Base-by-base conservation (phyloP, 257 asterid species). In the Scutellaria baicalensis region DNA sequence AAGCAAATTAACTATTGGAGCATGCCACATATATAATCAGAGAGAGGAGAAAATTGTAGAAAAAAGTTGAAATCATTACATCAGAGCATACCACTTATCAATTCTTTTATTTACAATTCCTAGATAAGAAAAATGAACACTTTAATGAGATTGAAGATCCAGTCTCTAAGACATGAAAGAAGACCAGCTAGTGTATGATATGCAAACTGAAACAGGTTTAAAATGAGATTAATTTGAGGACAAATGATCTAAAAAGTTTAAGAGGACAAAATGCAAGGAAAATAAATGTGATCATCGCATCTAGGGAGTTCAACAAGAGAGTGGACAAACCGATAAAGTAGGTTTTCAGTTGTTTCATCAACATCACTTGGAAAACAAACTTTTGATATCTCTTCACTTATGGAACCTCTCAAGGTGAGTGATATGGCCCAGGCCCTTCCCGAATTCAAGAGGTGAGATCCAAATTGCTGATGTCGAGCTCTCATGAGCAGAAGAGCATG, bases 351-450 rank as follows among this genome's bases (percentile, higher is more conserved):
- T 27, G 59, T 62, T 49, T 81, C 85, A 66, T 80, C 83, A 40
- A 39, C 75, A 64, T 84, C 83, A 73, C 72, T 74, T 27, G 90
- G 84, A 62, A 93, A 91, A 72, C 93, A 93, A 61, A 68, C 71
- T 73, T 88, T 82, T 66, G 85, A 84, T 54, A 93, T 76, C 77
- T 91, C 97, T 21, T 89, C 99, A 38, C 57, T 18, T 33, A 84
- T 65, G 75, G 80, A 56, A 77, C 89, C 75, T 78, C 89, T 84
- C 77, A 84, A 75, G 11, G 96, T 78, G 59, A 94, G 96, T 39
- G 99, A 91, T 78, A 94, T 70, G 35, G 95, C 90, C 99, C 99
- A 91, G 39, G 97, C 99, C 80, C 84, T 82, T 77, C 97, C 96
- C 55, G 79, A 50, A 52, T 84, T 91, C 79, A 94, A 76, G 81